Conservation (phyloP, 2,329 filamentous ascomycete species). For the Aspergillus aculeatinus region DNA sequence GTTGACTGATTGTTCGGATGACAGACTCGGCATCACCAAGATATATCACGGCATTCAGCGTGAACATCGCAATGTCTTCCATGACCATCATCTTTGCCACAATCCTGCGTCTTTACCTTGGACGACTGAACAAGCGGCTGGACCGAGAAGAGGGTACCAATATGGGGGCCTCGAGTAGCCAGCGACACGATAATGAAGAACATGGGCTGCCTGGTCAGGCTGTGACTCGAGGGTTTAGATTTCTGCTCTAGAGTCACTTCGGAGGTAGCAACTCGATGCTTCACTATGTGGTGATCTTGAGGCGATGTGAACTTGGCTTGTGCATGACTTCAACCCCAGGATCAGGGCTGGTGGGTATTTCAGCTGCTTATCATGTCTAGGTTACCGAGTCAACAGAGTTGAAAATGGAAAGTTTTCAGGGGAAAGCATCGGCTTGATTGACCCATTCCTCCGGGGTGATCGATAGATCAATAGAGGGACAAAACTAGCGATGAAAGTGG, state of each 20-base stretch:
- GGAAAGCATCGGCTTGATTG: no score
- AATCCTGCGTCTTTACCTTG: neutral
- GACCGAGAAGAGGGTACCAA: neutral
- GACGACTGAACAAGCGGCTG: neutral
- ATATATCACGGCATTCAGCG: neutral
- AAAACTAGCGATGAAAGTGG: no score
- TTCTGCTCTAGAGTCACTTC: neutral
- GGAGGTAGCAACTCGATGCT: no score
- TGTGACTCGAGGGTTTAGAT: neutral
- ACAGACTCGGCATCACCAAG: neutral
- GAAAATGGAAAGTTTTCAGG: no score
- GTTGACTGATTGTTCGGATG: rapidly evolving
- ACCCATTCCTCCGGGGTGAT: no score
- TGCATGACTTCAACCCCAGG: no score
- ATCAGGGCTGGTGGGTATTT: no score
- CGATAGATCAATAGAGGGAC: no score
- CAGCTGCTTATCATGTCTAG: no score
- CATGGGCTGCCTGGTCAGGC: neutral
- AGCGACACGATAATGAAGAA: neutral
- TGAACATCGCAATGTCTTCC: neutral
- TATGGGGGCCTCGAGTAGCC: neutral
- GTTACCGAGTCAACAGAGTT: no score
- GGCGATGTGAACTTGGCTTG: no score
- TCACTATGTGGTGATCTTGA: no score
- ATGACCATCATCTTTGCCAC: neutral